phyloP scores from a whole-genome alignment of 805 yeast species.

The Suhomyces xylopsoci region DNA sequence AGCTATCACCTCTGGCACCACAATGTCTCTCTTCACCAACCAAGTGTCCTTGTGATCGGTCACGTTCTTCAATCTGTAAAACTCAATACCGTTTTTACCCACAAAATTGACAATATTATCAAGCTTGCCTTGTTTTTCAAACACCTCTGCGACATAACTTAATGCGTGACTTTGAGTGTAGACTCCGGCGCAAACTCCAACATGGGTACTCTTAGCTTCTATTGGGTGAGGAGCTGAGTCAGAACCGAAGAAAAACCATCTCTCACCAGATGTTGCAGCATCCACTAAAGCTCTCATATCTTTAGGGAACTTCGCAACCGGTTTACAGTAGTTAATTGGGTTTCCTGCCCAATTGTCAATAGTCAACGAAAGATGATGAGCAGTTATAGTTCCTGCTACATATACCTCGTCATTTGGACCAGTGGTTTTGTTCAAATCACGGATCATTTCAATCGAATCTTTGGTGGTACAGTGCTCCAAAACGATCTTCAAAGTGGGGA shows the following conservation, averaged over 20 bases:
- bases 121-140: constrained; percentile 62
- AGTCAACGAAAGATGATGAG: constrained; percentile 87
- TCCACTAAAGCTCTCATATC: constrained; percentile 77
- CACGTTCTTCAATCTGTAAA: constrained; percentile 53
- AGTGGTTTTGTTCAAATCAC: constrained; percentile 52
- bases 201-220: constrained; percentile 67
- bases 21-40: constrained; percentile 51
- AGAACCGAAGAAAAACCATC: constrained; percentile 93
- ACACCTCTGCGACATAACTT: constrained; percentile 81
- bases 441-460: constrained; percentile 79
- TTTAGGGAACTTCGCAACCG: constrained; percentile 89
- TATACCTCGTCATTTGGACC: constrained; percentile 34
- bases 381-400: constrained; percentile 93
- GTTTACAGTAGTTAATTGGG: constrained; percentile 93
- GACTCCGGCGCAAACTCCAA: constrained; percentile 97
- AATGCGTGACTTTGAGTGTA: constrained; percentile 84
- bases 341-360: constrained; percentile 97
- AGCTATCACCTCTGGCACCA: constrained; percentile 59
- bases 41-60: constrained; percentile 44
- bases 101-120: constrained; percentile 73
- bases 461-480: constrained; percentile 94
- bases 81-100: constrained; percentile 64
- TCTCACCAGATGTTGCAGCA: constrained; percentile 90
- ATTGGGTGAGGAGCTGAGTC: constrained; percentile 98
- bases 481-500: constrained; percentile 82